Conservation (phyloP, 2,329 filamentous ascomycete species). For the Trichoderma aggressivum region DNA sequence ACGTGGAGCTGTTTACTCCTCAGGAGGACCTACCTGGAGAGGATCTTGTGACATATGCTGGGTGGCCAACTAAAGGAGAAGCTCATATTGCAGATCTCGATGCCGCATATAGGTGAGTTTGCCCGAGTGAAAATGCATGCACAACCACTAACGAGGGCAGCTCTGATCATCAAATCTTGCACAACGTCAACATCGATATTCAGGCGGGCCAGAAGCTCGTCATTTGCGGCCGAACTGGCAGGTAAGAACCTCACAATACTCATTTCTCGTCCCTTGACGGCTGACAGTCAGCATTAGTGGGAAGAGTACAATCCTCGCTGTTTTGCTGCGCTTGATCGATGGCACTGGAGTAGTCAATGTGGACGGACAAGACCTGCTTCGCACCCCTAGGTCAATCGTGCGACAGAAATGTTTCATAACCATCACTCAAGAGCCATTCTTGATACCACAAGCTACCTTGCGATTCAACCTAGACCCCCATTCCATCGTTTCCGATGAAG, state of each 20-base stretch:
- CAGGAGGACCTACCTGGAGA: constrained; percentile 19
- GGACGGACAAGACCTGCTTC: constrained; percentile 29
- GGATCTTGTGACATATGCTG: not conserved
- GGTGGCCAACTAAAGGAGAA: constrained; percentile 24
- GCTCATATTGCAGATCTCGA: constrained; percentile 19
- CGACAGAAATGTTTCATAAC: constrained; percentile 31
- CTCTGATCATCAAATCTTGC: constrained; percentile 20
- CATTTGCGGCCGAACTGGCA: constrained; percentile 28
- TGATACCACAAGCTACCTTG: constrained; percentile 22
- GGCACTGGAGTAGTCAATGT: constrained; percentile 28
- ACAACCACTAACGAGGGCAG: not conserved
- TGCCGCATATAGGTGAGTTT: constrained; percentile 22
- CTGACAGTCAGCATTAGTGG: constrained; percentile 22
- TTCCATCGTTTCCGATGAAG: not conserved
- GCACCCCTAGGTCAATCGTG: constrained; percentile 24
- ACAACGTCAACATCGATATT: constrained; percentile 21
- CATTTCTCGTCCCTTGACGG: not conserved
- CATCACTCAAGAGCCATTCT: constrained; percentile 31
- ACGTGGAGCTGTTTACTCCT: constrained; percentile 21
- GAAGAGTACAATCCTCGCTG: constrained; percentile 27
- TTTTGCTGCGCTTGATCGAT: constrained; percentile 22
- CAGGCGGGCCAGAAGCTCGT: constrained; percentile 24
- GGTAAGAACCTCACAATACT: constrained; percentile 16
- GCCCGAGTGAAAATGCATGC: accelerated
- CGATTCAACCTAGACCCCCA: constrained; percentile 25